These are phyloP conservation scores for Leptodermis oblonga DNA, from an alignment of 257 asterid genomes.

Conservation along the genomic window DNA sequence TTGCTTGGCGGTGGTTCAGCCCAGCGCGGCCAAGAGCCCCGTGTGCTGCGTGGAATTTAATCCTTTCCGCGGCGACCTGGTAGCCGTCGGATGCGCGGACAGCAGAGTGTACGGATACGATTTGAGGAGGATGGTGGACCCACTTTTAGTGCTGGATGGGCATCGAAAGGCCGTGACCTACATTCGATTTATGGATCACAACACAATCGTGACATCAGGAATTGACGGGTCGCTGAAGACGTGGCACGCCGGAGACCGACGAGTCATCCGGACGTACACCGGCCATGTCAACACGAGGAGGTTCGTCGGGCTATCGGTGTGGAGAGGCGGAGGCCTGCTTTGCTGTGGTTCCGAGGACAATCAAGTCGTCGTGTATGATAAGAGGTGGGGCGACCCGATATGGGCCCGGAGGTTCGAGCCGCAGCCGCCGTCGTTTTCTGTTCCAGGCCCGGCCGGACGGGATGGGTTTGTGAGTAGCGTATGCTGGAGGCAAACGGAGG, in stretches of 20 bases:
- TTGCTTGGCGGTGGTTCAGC: constrained; percentile 41
- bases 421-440: constrained; percentile 13
- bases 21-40: constrained; percentile 42
- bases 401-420: constrained; percentile 58
- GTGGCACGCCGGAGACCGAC: constrained; percentile 50
- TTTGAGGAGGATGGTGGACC: constrained; percentile 41
- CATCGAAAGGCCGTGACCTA: constrained; percentile 69
- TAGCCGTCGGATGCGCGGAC: constrained; percentile 77
- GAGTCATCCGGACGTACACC: constrained; percentile 40
- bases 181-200: constrained; percentile 42
- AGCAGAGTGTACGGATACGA: constrained; percentile 62
- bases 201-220: constrained; percentile 56
- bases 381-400: constrained; percentile 77
- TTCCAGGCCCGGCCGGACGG: constrained; percentile 1
- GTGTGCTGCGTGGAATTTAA: constrained; percentile 79
- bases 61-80: constrained; percentile 44
- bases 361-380: constrained; percentile 70
- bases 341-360: constrained; percentile 87
- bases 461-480: constrained; percentile 63
- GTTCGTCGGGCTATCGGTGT: constrained; percentile 78
- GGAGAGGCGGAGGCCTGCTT: constrained; percentile 69
- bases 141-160: constrained; percentile 52
- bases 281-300: constrained; percentile 72
- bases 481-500: constrained; percentile 75
- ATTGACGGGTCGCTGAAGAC: constrained; percentile 67